Evolutionary conservation across 805 yeast genomes (phyloP).

Genomic region (Saccharomyces jurei): DNA sequence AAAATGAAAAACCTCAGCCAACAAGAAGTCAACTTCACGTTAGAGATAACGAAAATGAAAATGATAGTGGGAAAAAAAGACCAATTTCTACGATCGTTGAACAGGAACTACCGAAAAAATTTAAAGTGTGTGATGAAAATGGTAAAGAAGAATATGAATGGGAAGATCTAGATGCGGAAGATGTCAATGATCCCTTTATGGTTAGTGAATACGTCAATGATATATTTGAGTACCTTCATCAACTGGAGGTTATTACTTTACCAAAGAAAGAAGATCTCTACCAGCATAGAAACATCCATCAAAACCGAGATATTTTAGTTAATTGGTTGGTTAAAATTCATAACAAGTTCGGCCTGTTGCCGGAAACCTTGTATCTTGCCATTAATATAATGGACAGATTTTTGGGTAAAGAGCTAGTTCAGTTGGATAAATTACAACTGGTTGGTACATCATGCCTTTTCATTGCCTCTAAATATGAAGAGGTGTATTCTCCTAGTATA

Average conservation of each 20-base stretch:
- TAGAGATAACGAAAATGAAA: conserved; percentile 1
- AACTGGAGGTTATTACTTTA: conserved; percentile 61
- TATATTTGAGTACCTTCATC: conserved; percentile 72
- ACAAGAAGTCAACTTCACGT: not conserved
- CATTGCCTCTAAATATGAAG: conserved; percentile 90
- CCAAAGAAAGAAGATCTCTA: conserved; percentile 40
- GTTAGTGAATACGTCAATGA: conserved; percentile 87
- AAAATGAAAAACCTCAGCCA: not conserved
- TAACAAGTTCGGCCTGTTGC: conserved; percentile 70
- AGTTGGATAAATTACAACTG: conserved; percentile 72
- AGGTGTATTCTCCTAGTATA: conserved; percentile 82
- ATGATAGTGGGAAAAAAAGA: conserved; percentile 26
- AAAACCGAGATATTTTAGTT: conserved; percentile 67
- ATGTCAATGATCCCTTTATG: conserved; percentile 77
- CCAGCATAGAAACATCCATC: conserved; percentile 37
- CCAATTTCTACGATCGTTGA: conserved; percentile 31
- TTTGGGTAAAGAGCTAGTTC: conserved; percentile 67
- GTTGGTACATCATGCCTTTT: conserved; percentile 81
- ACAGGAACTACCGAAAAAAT: conserved; percentile 29
- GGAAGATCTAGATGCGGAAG: conserved; percentile 79
- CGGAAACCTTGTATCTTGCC: conserved; percentile 80
- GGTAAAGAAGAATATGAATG: conserved; percentile 37
- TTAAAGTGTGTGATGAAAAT: conserved; percentile 26
- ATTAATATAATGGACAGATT: conserved; percentile 84
- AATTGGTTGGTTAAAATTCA: conserved; percentile 93